Percentiles rank a stretch among this genome's conserved stretches.
Conservation (phyloP, 169 alveolate species). For the Plasmodium vinckei region DNA sequence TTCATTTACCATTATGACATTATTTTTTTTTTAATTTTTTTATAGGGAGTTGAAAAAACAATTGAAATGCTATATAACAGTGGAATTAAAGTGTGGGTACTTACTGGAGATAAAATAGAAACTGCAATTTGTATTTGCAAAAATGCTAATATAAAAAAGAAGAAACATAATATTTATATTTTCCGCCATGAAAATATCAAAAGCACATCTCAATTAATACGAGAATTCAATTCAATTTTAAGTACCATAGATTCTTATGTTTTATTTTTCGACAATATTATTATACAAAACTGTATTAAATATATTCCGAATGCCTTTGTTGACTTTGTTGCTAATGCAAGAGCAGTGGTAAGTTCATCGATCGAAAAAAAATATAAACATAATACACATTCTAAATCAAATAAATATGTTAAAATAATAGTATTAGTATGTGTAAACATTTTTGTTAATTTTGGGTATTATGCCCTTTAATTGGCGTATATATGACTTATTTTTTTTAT, state of each 20-base stretch:
- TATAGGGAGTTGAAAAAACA: slow-evolving; percentile 92
- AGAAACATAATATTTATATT: slow-evolving; percentile 79
- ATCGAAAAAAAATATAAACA: neutral
- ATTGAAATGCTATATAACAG: slow-evolving; percentile 95
- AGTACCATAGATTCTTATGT: slow-evolving; percentile 69
- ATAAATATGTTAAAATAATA: no score
- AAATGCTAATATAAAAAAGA: slow-evolving; percentile 95
- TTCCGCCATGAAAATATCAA: slow-evolving; percentile 81
- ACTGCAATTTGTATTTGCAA: slow-evolving; percentile 99
- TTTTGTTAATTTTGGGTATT: no score
- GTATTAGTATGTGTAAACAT: no score
- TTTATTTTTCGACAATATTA: slow-evolving; percentile 64
- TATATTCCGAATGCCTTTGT: slow-evolving; percentile 72
- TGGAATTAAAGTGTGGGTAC: slow-evolving; percentile 98
- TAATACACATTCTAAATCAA: no score
- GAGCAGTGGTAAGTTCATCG: slow-evolving; percentile 61
- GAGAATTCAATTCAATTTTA: slow-evolving; percentile 67
- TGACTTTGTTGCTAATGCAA: slow-evolving; percentile 69
- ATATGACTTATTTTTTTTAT: slow-evolving; percentile 56
- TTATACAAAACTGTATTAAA: slow-evolving; percentile 63
- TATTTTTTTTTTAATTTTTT: neutral
- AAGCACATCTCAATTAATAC: slow-evolving; percentile 64
- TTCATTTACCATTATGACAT: neutral
- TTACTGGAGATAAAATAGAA: slow-evolving; percentile 99
- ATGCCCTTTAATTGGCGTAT: no score